Base-by-base conservation (phyloP, 2,329 filamentous ascomycete species). In the Beauveria scarabaeidicola region DNA sequence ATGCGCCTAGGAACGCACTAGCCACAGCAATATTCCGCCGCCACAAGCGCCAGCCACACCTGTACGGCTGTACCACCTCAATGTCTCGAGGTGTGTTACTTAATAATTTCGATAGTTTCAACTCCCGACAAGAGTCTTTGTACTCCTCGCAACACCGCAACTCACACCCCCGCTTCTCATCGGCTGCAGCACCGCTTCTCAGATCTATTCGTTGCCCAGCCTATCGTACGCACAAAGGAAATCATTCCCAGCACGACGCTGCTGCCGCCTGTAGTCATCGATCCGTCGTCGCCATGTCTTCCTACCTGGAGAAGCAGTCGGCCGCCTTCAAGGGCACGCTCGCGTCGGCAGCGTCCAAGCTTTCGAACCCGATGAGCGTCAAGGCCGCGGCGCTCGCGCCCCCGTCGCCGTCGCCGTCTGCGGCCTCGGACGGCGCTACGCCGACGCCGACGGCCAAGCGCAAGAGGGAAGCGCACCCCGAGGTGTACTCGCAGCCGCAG, bases 401-500 rank as follows among this genome's bases (percentile, higher is more conserved):
- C 13, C 81, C 82, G 19, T 90, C 82, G 55, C 86, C 83, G 47
- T 83, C 85, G 44, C 84, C 79, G 50, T 87, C 78, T 25, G 81
- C 78, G 43, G 73, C 77, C 5, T 82, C 80, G 41, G 81, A 84
- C 51, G 76, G 75, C 63, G 84, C 85, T 62, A 88, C 89, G 15
- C 84, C 85, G 62, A 89, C 89, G 17, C 81, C 86, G 9, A 81
- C 84, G 52, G 81, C 81, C 59, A 86, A 85, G 71, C 78, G 79
- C 62, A 86, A 87, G 73, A 78, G 81, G 67, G 81, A 84, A 64
- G 70, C 73, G 44, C 72, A 72, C 5, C 78, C 78, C 51, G 77
- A 80, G 13, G 78, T 89, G 57, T 93, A 86, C 74, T 92, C 89
- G 59, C 90, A 92, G 75, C 89, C 89, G 21, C 81, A 83, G 64